phyloP scores from a whole-genome alignment of 2,329 filamentous ascomycete species.

The Dactylellina sp. region DNA sequence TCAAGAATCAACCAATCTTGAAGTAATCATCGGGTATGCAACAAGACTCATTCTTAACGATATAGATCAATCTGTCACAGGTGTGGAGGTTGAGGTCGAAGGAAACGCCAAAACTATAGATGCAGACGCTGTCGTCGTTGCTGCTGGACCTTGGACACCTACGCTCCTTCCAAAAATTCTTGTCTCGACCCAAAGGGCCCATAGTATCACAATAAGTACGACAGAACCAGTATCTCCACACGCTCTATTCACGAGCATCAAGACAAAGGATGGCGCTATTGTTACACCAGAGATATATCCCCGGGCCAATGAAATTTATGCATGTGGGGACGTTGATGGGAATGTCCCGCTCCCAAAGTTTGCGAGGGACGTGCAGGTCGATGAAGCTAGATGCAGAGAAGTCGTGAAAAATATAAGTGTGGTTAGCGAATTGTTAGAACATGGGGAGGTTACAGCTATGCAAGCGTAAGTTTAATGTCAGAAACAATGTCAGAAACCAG shows the following conservation, averaged over 20 bases:
- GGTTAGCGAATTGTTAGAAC: slow-evolving; percentile 74
- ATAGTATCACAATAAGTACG: slow-evolving; percentile 72
- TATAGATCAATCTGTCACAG: slow-evolving; percentile 6
- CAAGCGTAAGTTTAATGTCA: slow-evolving; percentile 77
- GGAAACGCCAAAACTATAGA: slow-evolving; percentile 67
- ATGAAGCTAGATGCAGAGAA: slow-evolving; percentile 82
- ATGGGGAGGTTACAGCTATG: slow-evolving; percentile 76
- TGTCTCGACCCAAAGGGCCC: slow-evolving; percentile 67
- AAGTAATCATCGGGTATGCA: slow-evolving; percentile 26
- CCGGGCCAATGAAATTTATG: slow-evolving; percentile 89
- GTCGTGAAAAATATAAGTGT: slow-evolving; percentile 80
- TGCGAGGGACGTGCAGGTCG: slow-evolving; percentile 79
- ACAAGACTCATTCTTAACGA: slow-evolving; percentile 26
- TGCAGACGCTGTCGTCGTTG: slow-evolving; percentile 62
- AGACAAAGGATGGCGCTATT: slow-evolving; percentile 69
- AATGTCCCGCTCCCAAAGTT: slow-evolving; percentile 79
- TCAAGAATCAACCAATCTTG: slow-evolving; percentile 51
- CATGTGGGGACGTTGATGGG: slow-evolving; percentile 89
- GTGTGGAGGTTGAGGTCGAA: slow-evolving; percentile 35
- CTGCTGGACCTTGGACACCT: slow-evolving; percentile 74
- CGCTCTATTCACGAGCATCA: slow-evolving; percentile 78
- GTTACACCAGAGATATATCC: slow-evolving; percentile 90
- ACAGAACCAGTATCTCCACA: slow-evolving; percentile 75
- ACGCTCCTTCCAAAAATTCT: slow-evolving; percentile 71
- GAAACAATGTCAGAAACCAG: too few relatives aligned